These are phyloP conservation scores for Rhodotorula mucilaginosa DNA, from an alignment of 1,284 basidiomycete genomes.

Conservation along the genomic window DNA sequence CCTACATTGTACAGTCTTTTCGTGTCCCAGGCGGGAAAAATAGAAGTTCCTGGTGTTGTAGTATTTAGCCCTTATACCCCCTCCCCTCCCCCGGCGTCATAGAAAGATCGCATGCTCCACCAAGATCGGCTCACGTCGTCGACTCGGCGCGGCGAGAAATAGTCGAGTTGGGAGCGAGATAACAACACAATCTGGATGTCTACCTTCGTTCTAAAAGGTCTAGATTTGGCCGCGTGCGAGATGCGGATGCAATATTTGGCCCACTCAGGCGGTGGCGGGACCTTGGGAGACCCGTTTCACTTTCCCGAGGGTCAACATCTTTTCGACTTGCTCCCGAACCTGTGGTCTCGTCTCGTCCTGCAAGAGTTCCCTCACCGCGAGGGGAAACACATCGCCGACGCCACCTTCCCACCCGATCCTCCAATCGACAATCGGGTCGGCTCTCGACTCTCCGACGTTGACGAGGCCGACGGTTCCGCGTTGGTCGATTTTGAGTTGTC, in stretches of 20 bases:
- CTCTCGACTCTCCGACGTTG: conserved; percentile 81
- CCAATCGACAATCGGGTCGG: conserved; percentile 61
- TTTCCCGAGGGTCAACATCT: conserved; percentile 60
- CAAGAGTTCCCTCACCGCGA: conserved; percentile 71
- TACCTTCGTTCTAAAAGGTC: not conserved
- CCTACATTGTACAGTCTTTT: too few relatives aligned
- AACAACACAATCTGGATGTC: not conserved
- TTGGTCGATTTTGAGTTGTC: conserved; percentile 65
- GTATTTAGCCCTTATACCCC: not conserved
- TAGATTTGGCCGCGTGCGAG: not conserved
- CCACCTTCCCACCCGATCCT: conserved; percentile 38
- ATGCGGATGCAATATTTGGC: not conserved
- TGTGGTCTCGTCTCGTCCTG: conserved; percentile 53
- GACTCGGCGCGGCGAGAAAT: too few relatives aligned
- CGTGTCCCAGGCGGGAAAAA: too few relatives aligned
- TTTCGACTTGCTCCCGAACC: conserved; percentile 51
- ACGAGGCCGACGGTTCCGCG: conserved; percentile 74
- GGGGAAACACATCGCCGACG: conserved; percentile 26
- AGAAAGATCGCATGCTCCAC: too few relatives aligned
- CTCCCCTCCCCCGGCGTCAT: too few relatives aligned
- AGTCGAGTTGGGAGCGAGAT: not conserved
- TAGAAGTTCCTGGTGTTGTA: too few relatives aligned
- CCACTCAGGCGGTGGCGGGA: conserved; percentile 2
- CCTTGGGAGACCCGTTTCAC: conserved; percentile 46
- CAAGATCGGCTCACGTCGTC: too few relatives aligned